Evolutionary conservation across 495 filamentous ascomycete species (phyloP).

Genomic region (Talaromyces wortmannii): DNA sequence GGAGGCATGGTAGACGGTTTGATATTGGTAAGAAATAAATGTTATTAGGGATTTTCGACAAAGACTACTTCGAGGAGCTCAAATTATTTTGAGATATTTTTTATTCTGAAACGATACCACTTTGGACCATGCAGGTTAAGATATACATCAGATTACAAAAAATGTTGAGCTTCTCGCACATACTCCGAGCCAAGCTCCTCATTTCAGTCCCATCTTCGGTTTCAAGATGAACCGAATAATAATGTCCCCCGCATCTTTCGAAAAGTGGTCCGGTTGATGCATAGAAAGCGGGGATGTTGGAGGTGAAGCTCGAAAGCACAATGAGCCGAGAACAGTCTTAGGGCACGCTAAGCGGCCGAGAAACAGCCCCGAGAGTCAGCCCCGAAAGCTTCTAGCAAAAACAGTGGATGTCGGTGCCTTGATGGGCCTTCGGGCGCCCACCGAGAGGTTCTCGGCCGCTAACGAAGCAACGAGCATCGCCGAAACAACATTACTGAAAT

Average conservation of each 20-base stretch:
- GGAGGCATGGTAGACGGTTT: constrained; percentile 14
- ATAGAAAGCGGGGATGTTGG: not conserved
- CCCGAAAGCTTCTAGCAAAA: not conserved
- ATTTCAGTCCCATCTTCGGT: not conserved
- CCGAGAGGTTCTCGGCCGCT: not conserved
- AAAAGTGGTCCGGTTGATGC: no score
- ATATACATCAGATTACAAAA: not conserved
- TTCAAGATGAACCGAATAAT: not conserved
- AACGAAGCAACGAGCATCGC: not conserved
- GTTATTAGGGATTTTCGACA: no score
- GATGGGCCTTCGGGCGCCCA: not conserved
- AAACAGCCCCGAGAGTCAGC: not conserved
- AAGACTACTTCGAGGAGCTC: no score
- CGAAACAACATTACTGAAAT: no score
- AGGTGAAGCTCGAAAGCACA: not conserved
- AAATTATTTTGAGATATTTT: no score
- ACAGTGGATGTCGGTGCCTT: no score
- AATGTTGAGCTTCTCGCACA: not conserved
- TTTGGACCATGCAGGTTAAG: not conserved
- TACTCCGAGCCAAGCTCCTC: not conserved
- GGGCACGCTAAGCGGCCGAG: not conserved
- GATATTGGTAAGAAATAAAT: no score
- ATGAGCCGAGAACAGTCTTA: not conserved
- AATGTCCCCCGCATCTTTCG: no score
- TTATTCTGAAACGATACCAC: not conserved